Base-by-base conservation (phyloP, 192 early-diverging fungal genomes). In the Backusella tarrabulga region DNA sequence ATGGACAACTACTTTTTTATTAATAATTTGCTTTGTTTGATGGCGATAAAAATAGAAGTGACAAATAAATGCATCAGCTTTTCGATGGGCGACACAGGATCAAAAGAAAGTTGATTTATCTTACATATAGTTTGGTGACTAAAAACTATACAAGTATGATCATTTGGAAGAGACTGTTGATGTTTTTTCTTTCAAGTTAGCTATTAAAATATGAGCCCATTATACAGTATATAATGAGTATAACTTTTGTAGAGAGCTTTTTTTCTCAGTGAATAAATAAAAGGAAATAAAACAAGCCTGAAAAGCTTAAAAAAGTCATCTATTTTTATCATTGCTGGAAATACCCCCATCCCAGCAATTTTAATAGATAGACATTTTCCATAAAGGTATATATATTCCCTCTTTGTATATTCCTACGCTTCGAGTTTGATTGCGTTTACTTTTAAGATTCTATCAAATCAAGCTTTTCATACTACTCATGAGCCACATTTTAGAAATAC, bases 1-100 rank as follows among this genome's bases (percentile, higher is more conserved):
- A 3, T 63, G 26, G 9, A 12, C 29, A 63, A 1, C 12, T 12
- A 63, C 9, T 29, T 12, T 14, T 29, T 63, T 29, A 32, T 32
- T 32, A 32, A 32, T 1, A 12, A 12, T 23, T 26, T 29, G 21
- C 11, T 63, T 29, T 63, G 21, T 60, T 26, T 23, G 8, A 26
- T 26, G 0, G 12, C 23, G 23, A 60, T 60, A 60, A 60, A 60
- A 60, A 60, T 60, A 60, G 56, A 60, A 60, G 56, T 60, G 56
- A 23, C 56, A 60, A 60, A 60, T 60, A 60, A 60, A 60, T 60
- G 56, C 56, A 60, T 60, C 56, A 60, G 56, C 56, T 60, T 60
- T 60, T 60, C 21, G 50, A n/a, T 19, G 3, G 50, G 6, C 21
- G 50, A 52, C n/a, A 52, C 19, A 12, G 41, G 0, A 42, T 42